Evolutionary conservation across 129 eudicot species (phyloP).

Genomic region (Kitagawia praeruptora): DNA sequence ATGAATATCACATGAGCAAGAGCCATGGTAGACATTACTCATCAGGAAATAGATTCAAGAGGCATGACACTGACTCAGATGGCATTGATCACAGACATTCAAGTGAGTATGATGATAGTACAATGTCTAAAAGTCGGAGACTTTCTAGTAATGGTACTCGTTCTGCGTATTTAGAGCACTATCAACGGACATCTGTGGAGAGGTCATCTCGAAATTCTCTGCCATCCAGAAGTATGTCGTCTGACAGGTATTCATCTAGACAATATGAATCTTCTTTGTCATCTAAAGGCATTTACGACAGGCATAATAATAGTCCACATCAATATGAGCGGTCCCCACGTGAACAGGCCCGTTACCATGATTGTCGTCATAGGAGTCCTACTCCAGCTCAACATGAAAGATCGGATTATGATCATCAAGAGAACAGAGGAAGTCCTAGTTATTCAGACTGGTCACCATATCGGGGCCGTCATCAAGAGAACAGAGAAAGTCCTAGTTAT

Average conservation of each 20-base stretch:
- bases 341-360: constrained; percentile 58
- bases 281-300: constrained; percentile 45
- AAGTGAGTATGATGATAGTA: constrained; percentile 48
- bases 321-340: constrained; percentile 81
- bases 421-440: constrained; percentile 57
- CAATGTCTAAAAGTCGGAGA: constrained; percentile 65
- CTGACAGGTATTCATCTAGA: constrained; percentile 69
- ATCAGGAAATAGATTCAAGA: constrained; percentile 54
- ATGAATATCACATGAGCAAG: constrained; percentile 42
- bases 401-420: constrained; percentile 58
- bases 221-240: constrained; percentile 30
- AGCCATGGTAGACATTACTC: constrained; percentile 48
- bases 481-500: constrained; percentile 53
- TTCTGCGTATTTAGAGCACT: constrained; percentile 36
- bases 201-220: constrained; percentile 31
- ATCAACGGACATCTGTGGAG: constrained; percentile 26
- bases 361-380: constrained; percentile 57
- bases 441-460: constrained; percentile 66
- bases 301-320: constrained; percentile 57
- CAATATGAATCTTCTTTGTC: constrained; percentile 53
- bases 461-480: constrained; percentile 3
- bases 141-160: constrained; percentile 64
- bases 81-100: constrained; percentile 43
- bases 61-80: constrained; percentile 52
- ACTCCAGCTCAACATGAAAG: constrained; percentile 49